phyloP scores from a whole-genome alignment of 2,329 filamentous ascomycete species.

The Fusarium fujikuroi region DNA sequence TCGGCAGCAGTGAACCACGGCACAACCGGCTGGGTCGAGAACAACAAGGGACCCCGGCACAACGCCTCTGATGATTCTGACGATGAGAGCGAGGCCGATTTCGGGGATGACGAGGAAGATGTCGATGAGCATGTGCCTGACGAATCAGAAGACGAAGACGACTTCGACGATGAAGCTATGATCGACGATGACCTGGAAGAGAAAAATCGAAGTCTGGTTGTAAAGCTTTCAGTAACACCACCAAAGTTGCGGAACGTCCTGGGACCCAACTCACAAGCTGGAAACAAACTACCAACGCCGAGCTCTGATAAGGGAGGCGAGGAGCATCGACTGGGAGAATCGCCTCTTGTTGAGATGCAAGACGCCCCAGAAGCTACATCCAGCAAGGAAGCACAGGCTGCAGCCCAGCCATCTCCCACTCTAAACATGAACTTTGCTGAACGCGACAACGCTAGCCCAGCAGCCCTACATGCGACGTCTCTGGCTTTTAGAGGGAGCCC shows the following conservation, averaged over 20 bases:
- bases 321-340: constrained; percentile 23
- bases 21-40: constrained; percentile 59
- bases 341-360: constrained; percentile 40
- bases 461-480: constrained; percentile 54
- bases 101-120: constrained; percentile 79
- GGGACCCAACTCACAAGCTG: constrained; percentile 34
- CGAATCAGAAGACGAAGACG: constrained; percentile 68
- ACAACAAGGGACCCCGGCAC: constrained; percentile 48
- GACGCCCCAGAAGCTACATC: constrained; percentile 36
- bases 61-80: constrained; percentile 66
- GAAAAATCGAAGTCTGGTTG: constrained; percentile 71
- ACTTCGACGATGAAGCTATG: constrained; percentile 66
- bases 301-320: constrained; percentile 33
- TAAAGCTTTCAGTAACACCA: constrained; percentile 72
- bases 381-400: not conserved
- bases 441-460: constrained; percentile 45
- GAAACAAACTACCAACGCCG: constrained; percentile 38
- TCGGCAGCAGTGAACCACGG: constrained; percentile 61
- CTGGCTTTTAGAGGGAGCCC: constrained; percentile 71
- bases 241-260: constrained; percentile 52
- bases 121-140: constrained; percentile 73
- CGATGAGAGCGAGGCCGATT: constrained; percentile 78
- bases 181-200: constrained; percentile 64
- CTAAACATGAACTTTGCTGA: constrained; percentile 8
- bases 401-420: constrained; percentile 21